A percentile compares a stretch with the other conserved stretches of the same genome.
Evolutionary conservation across 345 rosid genomes (phyloP).

Genomic region (Dipteronia dyeriana): DNA sequence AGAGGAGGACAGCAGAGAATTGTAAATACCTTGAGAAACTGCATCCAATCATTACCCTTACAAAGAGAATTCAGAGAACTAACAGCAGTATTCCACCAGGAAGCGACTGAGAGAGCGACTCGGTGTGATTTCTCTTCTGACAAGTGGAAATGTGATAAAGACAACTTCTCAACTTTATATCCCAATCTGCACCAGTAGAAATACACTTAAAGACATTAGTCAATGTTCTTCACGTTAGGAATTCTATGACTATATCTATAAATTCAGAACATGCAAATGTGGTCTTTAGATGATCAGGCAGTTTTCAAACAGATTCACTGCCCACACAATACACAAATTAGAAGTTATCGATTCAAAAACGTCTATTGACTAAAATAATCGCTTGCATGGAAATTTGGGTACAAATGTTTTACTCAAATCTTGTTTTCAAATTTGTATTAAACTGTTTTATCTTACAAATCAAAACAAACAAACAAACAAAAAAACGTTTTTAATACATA

Average conservation of each 20-base stretch:
- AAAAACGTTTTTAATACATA: neutral
- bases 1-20: neutral
- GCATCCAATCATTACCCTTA: slow-evolving; percentile 74
- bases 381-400: neutral
- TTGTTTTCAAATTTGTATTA: neutral
- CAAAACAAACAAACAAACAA: neutral
- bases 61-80: slow-evolving; percentile 60
- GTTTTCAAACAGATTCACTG: slow-evolving; percentile 3
- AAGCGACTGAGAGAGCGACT: slow-evolving; percentile 53
- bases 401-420: neutral
- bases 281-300: neutral
- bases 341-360: neutral
- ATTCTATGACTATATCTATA: neutral
- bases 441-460: neutral
- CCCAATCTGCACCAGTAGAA: slow-evolving; percentile 65
- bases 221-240: slow-evolving; percentile 7
- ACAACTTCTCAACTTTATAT: slow-evolving; percentile 73
- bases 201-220: neutral
- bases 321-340: neutral
- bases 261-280: neutral
- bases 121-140: slow-evolving; percentile 58
- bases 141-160: slow-evolving; percentile 57
- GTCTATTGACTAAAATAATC: neutral
- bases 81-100: slow-evolving; percentile 66
- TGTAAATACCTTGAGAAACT: slow-evolving; percentile 69